A percentile compares a stretch with the other conserved stretches of the same genome.
These are phyloP conservation scores for Exophiala viscosa DNA, from an alignment of 2,329 filamentous ascomycete species.

Conservation along the genomic window DNA sequence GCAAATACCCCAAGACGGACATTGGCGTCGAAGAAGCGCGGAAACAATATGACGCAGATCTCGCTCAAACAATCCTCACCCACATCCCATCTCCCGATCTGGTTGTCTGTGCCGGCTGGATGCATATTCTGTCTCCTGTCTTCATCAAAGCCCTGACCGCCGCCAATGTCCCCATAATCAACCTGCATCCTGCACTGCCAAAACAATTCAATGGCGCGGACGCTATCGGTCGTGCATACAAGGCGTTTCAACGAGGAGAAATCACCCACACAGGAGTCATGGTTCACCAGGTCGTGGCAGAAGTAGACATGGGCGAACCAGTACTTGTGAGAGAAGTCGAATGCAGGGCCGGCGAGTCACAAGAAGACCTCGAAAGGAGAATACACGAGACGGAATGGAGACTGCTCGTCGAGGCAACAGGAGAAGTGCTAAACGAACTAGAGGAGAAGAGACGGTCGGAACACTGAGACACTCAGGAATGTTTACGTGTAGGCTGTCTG, in stretches of 20 bases:
- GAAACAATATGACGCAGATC: constrained; percentile 67
- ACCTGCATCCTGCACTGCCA: constrained; percentile 72
- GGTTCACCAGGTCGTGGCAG: constrained; percentile 77
- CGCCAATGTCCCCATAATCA: constrained; percentile 67
- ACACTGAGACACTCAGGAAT: constrained; percentile 1
- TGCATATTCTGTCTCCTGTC: constrained; percentile 70
- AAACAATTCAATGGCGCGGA: constrained; percentile 72
- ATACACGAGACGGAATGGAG: constrained; percentile 75
- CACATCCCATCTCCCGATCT: constrained; percentile 60
- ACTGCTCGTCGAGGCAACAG: constrained; percentile 72
- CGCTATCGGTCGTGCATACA: constrained; percentile 74
- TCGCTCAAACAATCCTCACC: constrained; percentile 64
- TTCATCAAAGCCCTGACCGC: constrained; percentile 67
- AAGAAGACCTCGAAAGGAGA: constrained; percentile 65
- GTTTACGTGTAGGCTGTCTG: neutral
- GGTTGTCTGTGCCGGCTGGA: constrained; percentile 80
- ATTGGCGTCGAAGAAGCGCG: constrained; percentile 54
- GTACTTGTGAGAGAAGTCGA: constrained; percentile 68
- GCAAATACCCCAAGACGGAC: constrained; percentile 57
- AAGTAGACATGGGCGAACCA: constrained; percentile 76
- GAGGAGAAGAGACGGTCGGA: constrained; percentile 16
- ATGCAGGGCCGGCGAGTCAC: constrained; percentile 58
- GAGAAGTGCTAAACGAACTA: constrained; percentile 41
- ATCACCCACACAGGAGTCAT: constrained; percentile 73
- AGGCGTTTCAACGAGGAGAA: constrained; percentile 66